Base-by-base conservation (phyloP, 2,329 filamentous ascomycete species). In the Bipolaris zeicola region DNA sequence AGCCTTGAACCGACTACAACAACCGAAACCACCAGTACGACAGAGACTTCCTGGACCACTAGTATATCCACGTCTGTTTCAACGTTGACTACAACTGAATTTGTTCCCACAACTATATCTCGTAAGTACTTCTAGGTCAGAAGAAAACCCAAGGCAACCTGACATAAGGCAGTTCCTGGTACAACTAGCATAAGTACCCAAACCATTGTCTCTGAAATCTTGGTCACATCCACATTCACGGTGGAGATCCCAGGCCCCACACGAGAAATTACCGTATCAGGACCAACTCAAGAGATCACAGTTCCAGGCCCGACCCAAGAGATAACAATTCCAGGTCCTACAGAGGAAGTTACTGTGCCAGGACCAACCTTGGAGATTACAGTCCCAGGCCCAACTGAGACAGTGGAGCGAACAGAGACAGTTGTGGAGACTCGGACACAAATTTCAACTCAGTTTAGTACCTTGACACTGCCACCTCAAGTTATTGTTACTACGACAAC, bases 401-500 rank as follows among this genome's bases (percentile, higher is more conserved):
- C 50, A 11, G 11, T 48, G 0, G 57, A 64, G 13, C 50, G 57
- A 16, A 51, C 41, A 11, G 50, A 58, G 26, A 62, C 52, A 1
- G n/a, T 57, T 5, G 37, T 56, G 1, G 51, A 50, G 33, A 68
- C 64, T 11, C 51, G 58, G 11, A 68, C 58, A 13, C 33, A 64
- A 34, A 53, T 61, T 1, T 62, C 63, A 2, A 71, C 65, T 3
- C 61, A 59, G 10, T 31, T 68, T 6, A 62, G 52, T 6, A 70
- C 63, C 8, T 41, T 63, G 13, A 69, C 64, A 6, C 16, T 69
- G 8, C 62, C 60, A 8, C 59, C 62, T 1, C 47, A 58, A 18
- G 64, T 61, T 5, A 51, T 51, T 7, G 41, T 58, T 6, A 61
- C 59, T 1, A 72, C 67, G 1, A 63, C 64, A 8, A 70, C 64